Percentiles rank a stretch among this genome's conserved stretches.
Conservation (phyloP, 192 early-diverging fungal species). For the Ramicandelaber brevisporus region DNA sequence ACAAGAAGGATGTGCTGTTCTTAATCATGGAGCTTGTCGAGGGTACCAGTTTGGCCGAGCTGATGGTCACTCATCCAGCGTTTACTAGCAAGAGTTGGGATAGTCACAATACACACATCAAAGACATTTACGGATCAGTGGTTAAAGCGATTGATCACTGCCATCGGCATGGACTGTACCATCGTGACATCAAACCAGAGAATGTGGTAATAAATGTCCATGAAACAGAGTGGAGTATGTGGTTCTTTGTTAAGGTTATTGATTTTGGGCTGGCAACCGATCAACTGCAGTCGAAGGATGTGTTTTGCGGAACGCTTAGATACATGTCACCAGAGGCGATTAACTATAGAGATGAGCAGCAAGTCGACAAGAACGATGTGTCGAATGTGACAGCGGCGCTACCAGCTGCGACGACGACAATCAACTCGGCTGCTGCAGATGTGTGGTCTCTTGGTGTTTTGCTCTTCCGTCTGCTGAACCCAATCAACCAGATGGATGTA, state of each 20-base stretch:
- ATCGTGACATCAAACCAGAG: conserved; percentile 89
- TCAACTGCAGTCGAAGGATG: conserved; percentile 41
- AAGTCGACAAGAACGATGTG: too few relatives aligned
- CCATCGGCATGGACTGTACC: conserved; percentile 56
- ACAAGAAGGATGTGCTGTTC: conserved; percentile 68
- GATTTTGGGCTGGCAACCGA: conserved; percentile 82
- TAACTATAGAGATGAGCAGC: conserved; percentile 15
- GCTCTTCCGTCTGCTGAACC: conserved; percentile 67
- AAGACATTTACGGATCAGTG: conserved; percentile 48
- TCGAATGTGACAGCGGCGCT: too few relatives aligned
- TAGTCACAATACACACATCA: too few relatives aligned
- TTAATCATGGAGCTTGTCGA: conserved; percentile 87
- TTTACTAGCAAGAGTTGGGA: too few relatives aligned
- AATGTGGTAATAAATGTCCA: conserved; percentile 50
- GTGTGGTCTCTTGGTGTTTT: conserved; percentile 77
- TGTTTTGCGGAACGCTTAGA: conserved; percentile 62
- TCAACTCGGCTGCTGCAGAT: conserved; percentile 53
- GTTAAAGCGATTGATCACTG: conserved; percentile 51
- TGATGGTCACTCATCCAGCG: conserved; percentile 60
- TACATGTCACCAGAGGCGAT: conserved; percentile 73
- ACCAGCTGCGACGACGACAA: too few relatives aligned
- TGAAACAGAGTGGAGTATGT: too few relatives aligned
- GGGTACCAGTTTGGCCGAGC: conserved; percentile 85
- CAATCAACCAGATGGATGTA: too few relatives aligned
- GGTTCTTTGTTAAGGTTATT: too few relatives aligned